phyloP scores from a whole-genome alignment of 1,139 yeast genomes.

The Debaryomyces udenii region DNA sequence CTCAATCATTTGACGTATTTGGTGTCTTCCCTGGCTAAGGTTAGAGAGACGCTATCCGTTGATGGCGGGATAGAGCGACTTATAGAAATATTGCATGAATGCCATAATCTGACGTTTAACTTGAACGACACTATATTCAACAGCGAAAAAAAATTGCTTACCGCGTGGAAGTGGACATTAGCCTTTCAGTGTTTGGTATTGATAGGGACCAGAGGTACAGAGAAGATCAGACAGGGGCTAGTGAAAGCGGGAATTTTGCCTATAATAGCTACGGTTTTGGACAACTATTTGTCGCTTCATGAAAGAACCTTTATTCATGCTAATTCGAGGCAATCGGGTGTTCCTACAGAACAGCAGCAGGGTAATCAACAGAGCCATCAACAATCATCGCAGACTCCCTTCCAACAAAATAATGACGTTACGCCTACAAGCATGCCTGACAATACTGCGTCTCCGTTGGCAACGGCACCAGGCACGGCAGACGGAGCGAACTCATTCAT shows the following conservation, averaged over 20 bases:
- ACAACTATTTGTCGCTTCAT: conserved; percentile 65
- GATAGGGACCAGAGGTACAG: conserved; percentile 92
- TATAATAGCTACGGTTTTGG: conserved; percentile 86
- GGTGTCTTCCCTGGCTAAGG: conserved; percentile 84
- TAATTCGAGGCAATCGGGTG: conserved; percentile 20
- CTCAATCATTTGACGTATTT: conserved; percentile 86
- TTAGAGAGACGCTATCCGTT: conserved; percentile 80
- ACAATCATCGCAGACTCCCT: conserved; percentile 5
- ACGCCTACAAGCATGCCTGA: conserved; percentile 4
- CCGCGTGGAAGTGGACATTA: conserved; percentile 96
- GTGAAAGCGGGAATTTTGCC: conserved; percentile 93
- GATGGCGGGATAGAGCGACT: conserved; percentile 94
- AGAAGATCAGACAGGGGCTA: conserved; percentile 77
- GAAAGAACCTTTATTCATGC: conserved; percentile 42
- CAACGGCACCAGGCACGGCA: conserved; percentile 7
- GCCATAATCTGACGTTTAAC: conserved; percentile 49
- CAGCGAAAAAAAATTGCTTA: conserved; percentile 54
- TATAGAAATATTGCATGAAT: conserved; percentile 82
- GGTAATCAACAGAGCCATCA: conserved; percentile 12
- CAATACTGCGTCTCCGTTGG: conserved; percentile 5
- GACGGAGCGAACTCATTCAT: conserved; percentile 8
- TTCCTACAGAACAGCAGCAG: conserved; percentile 11
- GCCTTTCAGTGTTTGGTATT: conserved; percentile 91
- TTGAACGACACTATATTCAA: conserved; percentile 42
- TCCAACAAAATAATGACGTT: conserved; percentile 3